Evolutionary conservation across 768 basidiomycete genomes (phyloP).

Genomic region (Termitomyces sp.): DNA sequence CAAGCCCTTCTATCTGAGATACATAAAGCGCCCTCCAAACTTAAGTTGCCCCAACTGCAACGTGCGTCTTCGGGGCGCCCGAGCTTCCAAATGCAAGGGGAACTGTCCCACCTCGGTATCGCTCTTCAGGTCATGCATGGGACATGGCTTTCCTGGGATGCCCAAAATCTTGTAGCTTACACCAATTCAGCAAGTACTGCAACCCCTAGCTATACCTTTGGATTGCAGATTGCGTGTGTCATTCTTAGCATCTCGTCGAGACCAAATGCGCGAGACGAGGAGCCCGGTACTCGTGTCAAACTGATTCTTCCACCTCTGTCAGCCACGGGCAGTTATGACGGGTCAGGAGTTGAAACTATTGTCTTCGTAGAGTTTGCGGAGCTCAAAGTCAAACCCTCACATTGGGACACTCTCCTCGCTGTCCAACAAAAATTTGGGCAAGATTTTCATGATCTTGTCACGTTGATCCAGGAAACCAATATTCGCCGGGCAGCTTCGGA

Average conservation of each 20-base stretch:
- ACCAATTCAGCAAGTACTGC: slow-evolving; percentile 33
- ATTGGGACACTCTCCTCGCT: slow-evolving; percentile 79
- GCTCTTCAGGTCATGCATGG: slow-evolving; percentile 84
- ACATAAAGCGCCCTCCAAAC: slow-evolving; percentile 34
- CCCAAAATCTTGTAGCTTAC: slow-evolving; percentile 47
- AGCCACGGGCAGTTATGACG: slow-evolving; percentile 55
- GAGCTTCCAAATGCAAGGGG: slow-evolving; percentile 48
- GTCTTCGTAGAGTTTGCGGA: slow-evolving; percentile 66
- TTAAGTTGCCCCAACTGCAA: slow-evolving; percentile 26
- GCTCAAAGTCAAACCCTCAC: slow-evolving; percentile 72
- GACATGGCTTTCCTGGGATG: slow-evolving; percentile 80
- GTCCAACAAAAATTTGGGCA: slow-evolving; percentile 90
- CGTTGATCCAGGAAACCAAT: slow-evolving; percentile 61
- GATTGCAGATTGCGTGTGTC: slow-evolving; percentile 62
- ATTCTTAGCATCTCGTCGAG: slow-evolving; percentile 54
- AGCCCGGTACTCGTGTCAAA: slow-evolving; percentile 49
- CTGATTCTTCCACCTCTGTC: slow-evolving; percentile 65
- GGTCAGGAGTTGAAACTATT: slow-evolving; percentile 44
- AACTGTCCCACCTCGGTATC: slow-evolving; percentile 48
- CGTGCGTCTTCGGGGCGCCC: slow-evolving; percentile 22
- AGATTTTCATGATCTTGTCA: slow-evolving; percentile 79
- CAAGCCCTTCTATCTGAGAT: slow-evolving; percentile 65
- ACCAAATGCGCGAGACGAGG: slow-evolving; percentile 30
- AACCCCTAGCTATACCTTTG: slow-evolving; percentile 45
- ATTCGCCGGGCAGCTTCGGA: slow-evolving; percentile 18